Evolutionary conservation across 1,284 basidiomycete genomes (phyloP), one percentile per base, ranked within the genome.

Genomic region (Schizophyllum commune): DNA sequence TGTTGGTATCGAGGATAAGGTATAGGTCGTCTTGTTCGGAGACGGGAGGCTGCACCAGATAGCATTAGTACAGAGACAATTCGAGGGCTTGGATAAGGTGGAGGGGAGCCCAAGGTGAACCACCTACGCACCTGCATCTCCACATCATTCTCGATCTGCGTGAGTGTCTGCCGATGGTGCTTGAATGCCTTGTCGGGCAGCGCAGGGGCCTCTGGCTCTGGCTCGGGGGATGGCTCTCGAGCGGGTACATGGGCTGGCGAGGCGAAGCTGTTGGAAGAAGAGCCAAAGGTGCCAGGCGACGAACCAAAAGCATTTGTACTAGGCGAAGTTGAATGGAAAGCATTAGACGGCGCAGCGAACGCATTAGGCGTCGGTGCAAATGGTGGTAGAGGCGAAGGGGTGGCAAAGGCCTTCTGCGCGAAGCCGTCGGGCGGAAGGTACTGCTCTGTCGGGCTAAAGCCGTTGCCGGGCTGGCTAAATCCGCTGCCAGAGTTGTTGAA

Each of bases 1-100:
- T 80, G 67, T 91, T 91, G 27, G 89, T 91, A 68, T 91, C 89
- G 39, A 89, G 68, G 19, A 91, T 80, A 54, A 91, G 68, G 65
- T 80, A 82, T 15, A 75, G 72, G 60, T 55, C 20, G 53, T 70
- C 67, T 61, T 69, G 70, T 64, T 79, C 77, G 6, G 73, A 71
- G 21, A 75, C 63, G 32, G 78, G 75, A 5, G 72, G 73, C 79
- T 83, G 59, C 52, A 61, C 60, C 52, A 22, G 20, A 39, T 32
- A 58, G 51, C n/a, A 47, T 54, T 32, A 27, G 52, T 58, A 11
- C 9, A 39, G 34, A 6, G 34, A 6, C 6, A 39, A 13, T 6
- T n/a, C n/a, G n/a, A n/a, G n/a, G n/a, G n/a, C n/a, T n/a, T n/a
- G n/a, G n/a, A n/a, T n/a, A n/a, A n/a, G n/a, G n/a, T n/a, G n/a